Evolutionary conservation across 208 protist genomes (phyloP), one percentile per base, ranked within the genome.

Genomic region (Angomonas ambiguus): DNA sequence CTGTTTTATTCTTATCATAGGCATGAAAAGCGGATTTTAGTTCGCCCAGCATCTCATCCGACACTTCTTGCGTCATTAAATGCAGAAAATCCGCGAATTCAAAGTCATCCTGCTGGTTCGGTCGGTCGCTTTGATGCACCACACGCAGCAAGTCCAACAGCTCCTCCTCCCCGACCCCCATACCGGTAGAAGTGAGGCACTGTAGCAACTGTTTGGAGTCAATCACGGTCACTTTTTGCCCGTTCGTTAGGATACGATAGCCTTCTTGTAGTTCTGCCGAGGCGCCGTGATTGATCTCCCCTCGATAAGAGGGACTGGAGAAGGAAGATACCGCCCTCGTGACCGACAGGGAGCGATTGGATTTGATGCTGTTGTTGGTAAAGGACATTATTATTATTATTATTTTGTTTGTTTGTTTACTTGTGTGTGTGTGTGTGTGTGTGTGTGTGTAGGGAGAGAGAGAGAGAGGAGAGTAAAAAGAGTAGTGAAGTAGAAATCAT

Each of bases 261-360:
- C 98, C 98, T 79, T 99, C 98, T 80, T 98, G 98, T 79, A 98
- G 99, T 82, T 99, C 98, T 18, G 92, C 93, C 27, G 99, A 93
- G 75, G 98, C 92, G 73, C 98, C 96, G 72, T 98, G 93, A n/a
- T 95, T 90, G 25, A 98, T 59, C 8, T 8, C n/a, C 13, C 61
- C 67, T 34, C 74, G 72, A 59, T 72, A 76, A 24, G 73, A 41
- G n/a, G 77, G 73, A 35, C 65, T 64, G 64, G 67, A 57, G 34
- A 75, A 72, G 20, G 69, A 62, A 1, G 69, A 58, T n/a, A 78
- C 55, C 27, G 69, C 51, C 24, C 27, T 31, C 18, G 42, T 31
- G 22, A 27, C 41, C 25, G 51, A 33, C 49, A 57, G 57, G 3
- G 27, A 35, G 33, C 41, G n/a, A n/a, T n/a, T n/a, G n/a, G n/a